phyloP scores from a whole-genome alignment of 495 filamentous ascomycete genomes.

The Lentithecium fluviatile region DNA sequence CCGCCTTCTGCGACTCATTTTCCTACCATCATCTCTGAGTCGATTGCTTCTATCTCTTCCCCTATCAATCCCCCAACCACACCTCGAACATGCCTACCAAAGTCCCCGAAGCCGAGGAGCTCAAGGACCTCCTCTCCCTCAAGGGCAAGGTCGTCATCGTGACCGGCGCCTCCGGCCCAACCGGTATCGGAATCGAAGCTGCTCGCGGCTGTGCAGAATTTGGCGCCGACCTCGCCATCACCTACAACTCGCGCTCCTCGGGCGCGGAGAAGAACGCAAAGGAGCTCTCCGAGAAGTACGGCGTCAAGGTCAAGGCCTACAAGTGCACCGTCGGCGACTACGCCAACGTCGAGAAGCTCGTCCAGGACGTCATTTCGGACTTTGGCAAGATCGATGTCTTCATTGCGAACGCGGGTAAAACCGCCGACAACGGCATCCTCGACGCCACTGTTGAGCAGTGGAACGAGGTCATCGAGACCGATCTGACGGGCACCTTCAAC shows the following conservation, averaged over 20 bases:
- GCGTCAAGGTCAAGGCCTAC: slow-evolving; percentile 67
- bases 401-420: slow-evolving; percentile 68
- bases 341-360: slow-evolving; percentile 52
- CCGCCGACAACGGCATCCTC: slow-evolving; percentile 60
- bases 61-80: not conserved
- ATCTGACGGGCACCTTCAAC: slow-evolving; percentile 80
- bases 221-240: slow-evolving; percentile 68
- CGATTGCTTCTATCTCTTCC: not conserved
- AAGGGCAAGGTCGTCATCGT: slow-evolving; percentile 73
- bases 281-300: slow-evolving; percentile 58
- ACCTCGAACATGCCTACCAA: slow-evolving; percentile 53
- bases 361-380: slow-evolving; percentile 56
- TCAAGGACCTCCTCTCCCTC: slow-evolving; percentile 66
- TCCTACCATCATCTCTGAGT: not conserved
- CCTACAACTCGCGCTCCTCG: slow-evolving; percentile 60
- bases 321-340: slow-evolving; percentile 57
- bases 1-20: not conserved
- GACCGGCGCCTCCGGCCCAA: slow-evolving; percentile 67
- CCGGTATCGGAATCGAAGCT: slow-evolving; percentile 71
- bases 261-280: slow-evolving; percentile 66
- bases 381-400: slow-evolving; percentile 67
- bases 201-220: slow-evolving; percentile 71
- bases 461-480: slow-evolving; percentile 70
- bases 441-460: slow-evolving; percentile 65
- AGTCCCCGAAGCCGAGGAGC: slow-evolving; percentile 56